phyloP scores from a whole-genome alignment of 805 yeast species.

The Wickerhamomyces hampshirensis region DNA sequence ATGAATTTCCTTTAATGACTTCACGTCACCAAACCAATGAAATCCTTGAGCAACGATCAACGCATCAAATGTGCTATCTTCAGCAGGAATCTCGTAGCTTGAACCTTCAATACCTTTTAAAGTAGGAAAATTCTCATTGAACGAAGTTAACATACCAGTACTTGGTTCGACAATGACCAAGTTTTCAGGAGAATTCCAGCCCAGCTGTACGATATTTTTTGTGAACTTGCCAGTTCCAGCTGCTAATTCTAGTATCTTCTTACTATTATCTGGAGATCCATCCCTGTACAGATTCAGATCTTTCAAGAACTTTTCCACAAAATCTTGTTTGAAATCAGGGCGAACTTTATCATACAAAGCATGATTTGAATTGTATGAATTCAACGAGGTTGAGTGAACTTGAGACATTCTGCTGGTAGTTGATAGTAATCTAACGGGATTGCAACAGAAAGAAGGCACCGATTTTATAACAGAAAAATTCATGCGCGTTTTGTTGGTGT shows the following conservation, averaged over 20 bases:
- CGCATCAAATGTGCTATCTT: conserved; percentile 41
- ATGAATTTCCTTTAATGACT: conserved; percentile 42
- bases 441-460: no score
- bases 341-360: conserved; percentile 45
- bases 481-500: no score
- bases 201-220: conserved; percentile 32
- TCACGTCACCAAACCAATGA: conserved; percentile 59
- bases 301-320: conserved; percentile 39
- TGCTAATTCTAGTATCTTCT: conserved; percentile 44
- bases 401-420: no score
- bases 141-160: conserved; percentile 48
- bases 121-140: conserved; percentile 41
- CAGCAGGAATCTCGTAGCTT: conserved; percentile 42
- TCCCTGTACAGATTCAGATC: conserved; percentile 17
- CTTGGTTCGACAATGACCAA: conserved; percentile 51
- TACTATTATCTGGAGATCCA: conserved; percentile 8
- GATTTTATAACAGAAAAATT: no score
- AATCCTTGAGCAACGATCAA: conserved; percentile 57
- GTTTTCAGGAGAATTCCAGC: conserved; percentile 29
- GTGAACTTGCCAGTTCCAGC: conserved; percentile 67
- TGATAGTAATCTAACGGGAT: no score
- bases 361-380: conserved; percentile 50
- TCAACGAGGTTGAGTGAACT: conserved; percentile 34
- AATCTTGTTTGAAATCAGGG: conserved; percentile 40
- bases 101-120: conserved; percentile 35